Percentiles rank a stretch among this genome's conserved stretches.
Evolutionary conservation across 1,139 yeast species (phyloP).

Genomic region (Candida anutae): DNA sequence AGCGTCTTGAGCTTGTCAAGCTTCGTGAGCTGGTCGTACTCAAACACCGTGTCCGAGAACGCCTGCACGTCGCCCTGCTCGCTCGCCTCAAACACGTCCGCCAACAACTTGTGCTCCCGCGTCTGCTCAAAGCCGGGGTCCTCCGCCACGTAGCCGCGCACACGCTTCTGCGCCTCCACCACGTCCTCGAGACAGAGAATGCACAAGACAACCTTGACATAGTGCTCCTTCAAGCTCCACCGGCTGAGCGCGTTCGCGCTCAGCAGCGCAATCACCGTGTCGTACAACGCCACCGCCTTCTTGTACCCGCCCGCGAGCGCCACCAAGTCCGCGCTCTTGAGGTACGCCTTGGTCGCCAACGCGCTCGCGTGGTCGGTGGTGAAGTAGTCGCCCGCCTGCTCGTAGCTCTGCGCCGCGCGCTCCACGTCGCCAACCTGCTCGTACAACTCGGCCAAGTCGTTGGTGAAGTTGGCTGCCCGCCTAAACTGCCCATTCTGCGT

Average conservation of each 20-base stretch:
- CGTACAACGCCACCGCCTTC: conserved; percentile 70
- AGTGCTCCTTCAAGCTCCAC: conserved; percentile 92
- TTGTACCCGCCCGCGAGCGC: conserved; percentile 69
- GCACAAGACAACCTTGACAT: conserved; percentile 75
- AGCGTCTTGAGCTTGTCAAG: conserved; percentile 93
- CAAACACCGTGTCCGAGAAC: conserved; percentile 68
- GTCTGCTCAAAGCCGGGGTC: conserved; percentile 77
- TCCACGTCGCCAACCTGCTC: conserved; percentile 62
- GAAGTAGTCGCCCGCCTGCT: conserved; percentile 95
- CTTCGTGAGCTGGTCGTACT: conserved; percentile 81
- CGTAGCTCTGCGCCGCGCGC: conserved; percentile 72
- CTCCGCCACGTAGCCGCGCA: conserved; percentile 56
- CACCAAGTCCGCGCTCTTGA: conserved; percentile 84
- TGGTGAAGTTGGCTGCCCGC: conserved; percentile 89
- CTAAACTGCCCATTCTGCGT: conserved; percentile 91
- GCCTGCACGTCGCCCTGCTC: conserved; percentile 74
- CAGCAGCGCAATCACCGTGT: conserved; percentile 67
- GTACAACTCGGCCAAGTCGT: conserved; percentile 82
- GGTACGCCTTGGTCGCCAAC: conserved; percentile 75
- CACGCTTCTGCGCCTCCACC: conserved; percentile 75
- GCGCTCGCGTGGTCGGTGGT: conserved; percentile 92
- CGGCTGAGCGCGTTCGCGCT: conserved; percentile 68
- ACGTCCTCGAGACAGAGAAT: conserved; percentile 75
- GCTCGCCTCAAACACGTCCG: conserved; percentile 62
- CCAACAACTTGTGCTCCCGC: conserved; percentile 64